Conservation (phyloP, 257 asterid species). For the Misopates orontium region DNA sequence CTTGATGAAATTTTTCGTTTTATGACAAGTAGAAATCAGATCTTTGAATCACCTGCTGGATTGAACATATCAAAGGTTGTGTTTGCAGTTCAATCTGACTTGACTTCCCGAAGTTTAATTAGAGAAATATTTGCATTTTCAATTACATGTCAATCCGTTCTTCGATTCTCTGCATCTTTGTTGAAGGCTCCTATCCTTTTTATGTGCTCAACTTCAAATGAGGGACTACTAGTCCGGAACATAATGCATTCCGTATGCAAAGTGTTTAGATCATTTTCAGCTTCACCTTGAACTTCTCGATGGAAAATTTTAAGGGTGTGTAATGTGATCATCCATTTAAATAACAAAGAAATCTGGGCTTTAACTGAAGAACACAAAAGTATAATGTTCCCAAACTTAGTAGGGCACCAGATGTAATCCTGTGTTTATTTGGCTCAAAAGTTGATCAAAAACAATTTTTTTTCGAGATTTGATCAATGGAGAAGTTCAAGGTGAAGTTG, state of each 20-base stretch:
- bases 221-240: slow-evolving; percentile 83
- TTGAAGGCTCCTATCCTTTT: slow-evolving; percentile 71
- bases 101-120: slow-evolving; percentile 55
- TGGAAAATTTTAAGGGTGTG: slow-evolving; percentile 46
- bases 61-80: slow-evolving; percentile 65
- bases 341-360: too few relatives aligned
- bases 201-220: slow-evolving; percentile 84
- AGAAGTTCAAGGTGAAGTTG: slow-evolving; percentile 93
- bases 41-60: slow-evolving; percentile 41
- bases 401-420: slow-evolving; percentile 76
- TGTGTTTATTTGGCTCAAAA: slow-evolving; percentile 62
- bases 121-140: slow-evolving; percentile 40
- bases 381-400: slow-evolving; percentile 53
- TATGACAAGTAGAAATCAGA: slow-evolving; percentile 60
- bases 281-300: slow-evolving; percentile 95
- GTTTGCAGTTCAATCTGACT: slow-evolving; percentile 66
- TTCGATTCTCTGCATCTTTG: slow-evolving; percentile 61
- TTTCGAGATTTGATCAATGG: slow-evolving; percentile 61
- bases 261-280: slow-evolving; percentile 73
- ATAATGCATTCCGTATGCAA: slow-evolving; percentile 81
- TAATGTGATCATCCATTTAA: too few relatives aligned
- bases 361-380: too few relatives aligned
- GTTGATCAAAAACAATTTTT: slow-evolving; percentile 73
- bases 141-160: slow-evolving; percentile 38
- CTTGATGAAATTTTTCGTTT: neutral